A percentile compares a stretch with the other conserved stretches of the same genome.
These are phyloP conservation scores for Fraxinus latifolia DNA, from an alignment of 305 asterid species.

Conservation along the genomic window DNA sequence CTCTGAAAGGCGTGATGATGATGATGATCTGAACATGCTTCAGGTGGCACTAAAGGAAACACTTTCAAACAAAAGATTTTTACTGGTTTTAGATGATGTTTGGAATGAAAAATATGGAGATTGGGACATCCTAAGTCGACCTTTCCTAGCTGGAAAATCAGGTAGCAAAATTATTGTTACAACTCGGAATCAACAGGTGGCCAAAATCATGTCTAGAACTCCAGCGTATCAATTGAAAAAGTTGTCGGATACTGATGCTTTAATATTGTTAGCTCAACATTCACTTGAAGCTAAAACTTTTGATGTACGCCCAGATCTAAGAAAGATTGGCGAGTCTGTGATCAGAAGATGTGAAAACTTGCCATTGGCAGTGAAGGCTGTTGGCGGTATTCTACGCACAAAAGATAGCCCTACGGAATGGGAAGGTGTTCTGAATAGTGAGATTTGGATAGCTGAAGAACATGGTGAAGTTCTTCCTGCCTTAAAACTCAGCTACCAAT, in stretches of 20 bases:
- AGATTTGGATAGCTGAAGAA: slow-evolving; percentile 6
- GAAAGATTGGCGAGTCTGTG: neutral
- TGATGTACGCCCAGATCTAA: neutral
- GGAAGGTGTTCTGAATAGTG: too few species aligned
- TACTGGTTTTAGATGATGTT: slow-evolving; percentile 17
- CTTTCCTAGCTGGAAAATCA: slow-evolving; percentile 1
- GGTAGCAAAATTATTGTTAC: slow-evolving; percentile 12
- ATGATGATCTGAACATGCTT: neutral
- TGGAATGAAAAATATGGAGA: slow-evolving; percentile 15
- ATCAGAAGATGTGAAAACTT: neutral
- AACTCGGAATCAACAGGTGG: neutral
- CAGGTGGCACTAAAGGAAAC: neutral
- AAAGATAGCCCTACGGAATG: too few species aligned
- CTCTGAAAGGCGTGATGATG: neutral
- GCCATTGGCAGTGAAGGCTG: neutral
- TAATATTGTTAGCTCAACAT: slow-evolving; percentile 1
- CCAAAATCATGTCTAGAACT: neutral
- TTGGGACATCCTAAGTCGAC: slow-evolving; percentile 7
- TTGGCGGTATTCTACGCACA: neutral
- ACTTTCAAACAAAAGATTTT: neutral
- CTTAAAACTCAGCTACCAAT: slow-evolving; percentile 24
- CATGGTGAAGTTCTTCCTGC: slow-evolving; percentile 1
- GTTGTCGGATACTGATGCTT: neutral
- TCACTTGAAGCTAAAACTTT: neutral
- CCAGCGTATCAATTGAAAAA: neutral